phyloP scores from a whole-genome alignment of 2,329 filamentous ascomycete species.

The Paecilomyces fulvus region DNA sequence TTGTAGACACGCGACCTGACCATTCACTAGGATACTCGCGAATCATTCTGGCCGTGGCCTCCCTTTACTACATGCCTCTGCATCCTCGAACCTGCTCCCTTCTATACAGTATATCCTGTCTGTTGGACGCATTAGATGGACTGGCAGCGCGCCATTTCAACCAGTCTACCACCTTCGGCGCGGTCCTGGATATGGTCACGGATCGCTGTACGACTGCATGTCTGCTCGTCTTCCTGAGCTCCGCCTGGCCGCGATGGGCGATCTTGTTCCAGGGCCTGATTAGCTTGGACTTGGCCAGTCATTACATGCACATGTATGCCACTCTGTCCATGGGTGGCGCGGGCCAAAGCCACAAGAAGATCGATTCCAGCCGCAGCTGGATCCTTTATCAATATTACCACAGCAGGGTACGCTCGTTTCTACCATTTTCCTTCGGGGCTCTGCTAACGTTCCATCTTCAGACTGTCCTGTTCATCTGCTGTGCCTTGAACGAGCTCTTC shows the following conservation, averaged over 20 bases:
- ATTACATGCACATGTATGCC: constrained; percentile 99
- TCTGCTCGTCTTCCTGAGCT: constrained; percentile 86
- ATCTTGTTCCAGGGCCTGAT: constrained; percentile 93
- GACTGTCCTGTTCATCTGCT: constrained; percentile 86
- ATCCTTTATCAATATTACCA: constrained; percentile 94
- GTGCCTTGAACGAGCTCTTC: constrained; percentile 86
- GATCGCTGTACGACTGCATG: constrained; percentile 96
- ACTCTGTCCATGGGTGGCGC: constrained; percentile 79
- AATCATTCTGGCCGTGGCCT: constrained; percentile 75
- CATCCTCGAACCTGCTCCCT: constrained; percentile 92
- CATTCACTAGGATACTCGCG: constrained; percentile 58
- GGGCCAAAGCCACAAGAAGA: constrained; percentile 80
- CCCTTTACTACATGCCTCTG: constrained; percentile 97
- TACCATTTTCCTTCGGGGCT: constrained; percentile 2
- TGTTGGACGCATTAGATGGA: constrained; percentile 91
- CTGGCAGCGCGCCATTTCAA: constrained; percentile 80
- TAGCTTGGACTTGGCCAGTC: constrained; percentile 83
- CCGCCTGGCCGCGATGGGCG: constrained; percentile 87
- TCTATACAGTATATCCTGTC: constrained; percentile 80
- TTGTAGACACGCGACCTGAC: constrained; percentile 1
- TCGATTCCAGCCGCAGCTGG: constrained; percentile 80
- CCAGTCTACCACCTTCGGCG: constrained; percentile 91
- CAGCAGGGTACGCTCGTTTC: constrained; percentile 65
- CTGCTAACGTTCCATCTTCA: constrained; percentile 29
- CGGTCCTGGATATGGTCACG: constrained; percentile 97